These are phyloP conservation scores for Osmanthus fragrans DNA, from an alignment of 257 asterid genomes.

Conservation along the genomic window DNA sequence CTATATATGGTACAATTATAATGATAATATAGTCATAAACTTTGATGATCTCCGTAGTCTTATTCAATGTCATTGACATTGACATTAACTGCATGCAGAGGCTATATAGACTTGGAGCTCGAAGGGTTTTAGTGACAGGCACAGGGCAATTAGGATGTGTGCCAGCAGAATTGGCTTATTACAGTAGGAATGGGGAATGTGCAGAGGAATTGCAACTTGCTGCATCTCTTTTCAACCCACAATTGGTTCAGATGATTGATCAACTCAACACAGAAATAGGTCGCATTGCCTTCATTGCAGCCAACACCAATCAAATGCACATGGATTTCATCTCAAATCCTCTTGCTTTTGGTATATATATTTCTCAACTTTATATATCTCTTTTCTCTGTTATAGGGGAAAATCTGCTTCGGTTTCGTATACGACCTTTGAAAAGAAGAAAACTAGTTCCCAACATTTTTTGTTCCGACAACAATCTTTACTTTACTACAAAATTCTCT, in stretches of 20 bases:
- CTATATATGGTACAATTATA: too few species aligned
- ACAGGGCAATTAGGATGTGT: constrained; percentile 61
- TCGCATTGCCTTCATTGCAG: constrained; percentile 40
- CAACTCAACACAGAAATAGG: constrained; percentile 39
- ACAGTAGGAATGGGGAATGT: constrained; percentile 47
- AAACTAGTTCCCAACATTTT: too few species aligned
- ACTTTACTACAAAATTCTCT: too few species aligned
- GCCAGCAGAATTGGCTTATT: constrained; percentile 53
- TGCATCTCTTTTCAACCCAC: constrained; percentile 49
- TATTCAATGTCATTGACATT: too few species aligned
- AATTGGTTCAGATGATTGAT: constrained; percentile 36
- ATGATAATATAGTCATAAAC: too few species aligned
- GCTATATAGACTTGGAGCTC: constrained; percentile 35
- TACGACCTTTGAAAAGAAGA: too few species aligned
- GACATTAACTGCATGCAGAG: constrained; percentile 30
- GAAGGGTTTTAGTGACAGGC: constrained; percentile 49
- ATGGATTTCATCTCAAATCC: constrained; percentile 48
- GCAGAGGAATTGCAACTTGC: constrained; percentile 37
- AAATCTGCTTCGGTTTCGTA: too few species aligned
- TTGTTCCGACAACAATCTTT: too few species aligned
- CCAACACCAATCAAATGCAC: constrained; percentile 56
- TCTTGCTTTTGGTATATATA: constrained; percentile 28
- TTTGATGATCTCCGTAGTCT: too few species aligned
- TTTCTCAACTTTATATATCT: too few species aligned
- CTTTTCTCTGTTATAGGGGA: too few species aligned